Conservation (phyloP, 345 rosid species). For the Physaria fendleri region DNA sequence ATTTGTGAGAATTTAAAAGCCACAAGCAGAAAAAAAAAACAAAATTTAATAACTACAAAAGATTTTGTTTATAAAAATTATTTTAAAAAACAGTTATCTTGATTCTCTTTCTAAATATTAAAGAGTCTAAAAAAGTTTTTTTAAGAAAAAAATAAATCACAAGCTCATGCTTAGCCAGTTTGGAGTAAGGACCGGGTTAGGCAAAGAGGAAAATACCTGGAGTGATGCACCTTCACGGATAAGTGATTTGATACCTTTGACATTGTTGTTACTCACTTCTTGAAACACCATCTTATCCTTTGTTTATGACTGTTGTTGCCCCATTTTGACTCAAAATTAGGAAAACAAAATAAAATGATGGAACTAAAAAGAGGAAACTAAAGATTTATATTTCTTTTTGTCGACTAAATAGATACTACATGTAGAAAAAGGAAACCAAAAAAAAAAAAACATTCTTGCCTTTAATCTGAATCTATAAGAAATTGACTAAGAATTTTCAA, state of each 20-base stretch:
- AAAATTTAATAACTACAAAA: too few species aligned
- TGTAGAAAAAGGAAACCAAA: neutral
- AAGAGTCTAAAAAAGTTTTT: too few species aligned
- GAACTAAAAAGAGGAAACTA: neutral
- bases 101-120: too few species aligned
- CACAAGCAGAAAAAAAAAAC: too few species aligned
- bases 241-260: conserved; percentile 66
- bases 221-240: conserved; percentile 66
- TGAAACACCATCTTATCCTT: conserved; percentile 60
- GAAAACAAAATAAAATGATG: neutral
- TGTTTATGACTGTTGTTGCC: conserved; percentile 67
- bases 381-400: too few species aligned
- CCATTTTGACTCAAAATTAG: conserved; percentile 46
- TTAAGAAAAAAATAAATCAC: neutral
- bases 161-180: too few species aligned
- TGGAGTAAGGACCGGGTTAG: too few species aligned
- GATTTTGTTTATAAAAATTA: too few species aligned
- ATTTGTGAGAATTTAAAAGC: too few species aligned
- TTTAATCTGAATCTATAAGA: neutral
- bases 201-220: conserved; percentile 49
- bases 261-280: conserved; percentile 51
- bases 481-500: neutral
- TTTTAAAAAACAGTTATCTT: too few species aligned
- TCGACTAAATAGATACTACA: too few species aligned
- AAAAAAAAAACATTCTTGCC: neutral